These are phyloP conservation scores for Pythium phragmiticola DNA, from an alignment of 352 stramenopile species.

Conservation along the genomic window DNA sequence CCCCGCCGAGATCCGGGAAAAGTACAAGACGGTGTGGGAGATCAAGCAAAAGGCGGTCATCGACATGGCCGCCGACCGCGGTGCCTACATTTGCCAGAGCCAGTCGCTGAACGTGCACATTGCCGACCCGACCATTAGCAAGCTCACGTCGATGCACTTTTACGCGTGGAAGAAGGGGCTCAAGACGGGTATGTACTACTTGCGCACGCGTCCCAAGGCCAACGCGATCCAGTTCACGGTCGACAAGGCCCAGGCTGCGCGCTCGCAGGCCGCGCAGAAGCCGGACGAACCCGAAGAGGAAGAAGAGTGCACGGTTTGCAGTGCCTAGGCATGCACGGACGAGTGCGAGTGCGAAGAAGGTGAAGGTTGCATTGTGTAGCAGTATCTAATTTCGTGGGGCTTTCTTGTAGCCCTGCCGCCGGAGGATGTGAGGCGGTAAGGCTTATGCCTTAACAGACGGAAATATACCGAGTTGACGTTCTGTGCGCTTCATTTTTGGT, in stretches of 20 bases:
- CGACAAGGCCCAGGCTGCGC: constrained; percentile 91
- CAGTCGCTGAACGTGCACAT: constrained; percentile 99
- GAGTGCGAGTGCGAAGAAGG: background rate
- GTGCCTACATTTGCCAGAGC: constrained; percentile 98
- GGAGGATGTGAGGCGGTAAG: background rate
- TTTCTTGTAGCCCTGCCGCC: background rate
- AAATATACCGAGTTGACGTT: constrained; percentile 5
- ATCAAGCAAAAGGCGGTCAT: constrained; percentile 98
- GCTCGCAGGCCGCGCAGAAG: constrained; percentile 28
- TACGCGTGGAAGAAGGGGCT: constrained; percentile 99
- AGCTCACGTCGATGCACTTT: constrained; percentile 99
- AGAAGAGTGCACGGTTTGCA: constrained; percentile 78
- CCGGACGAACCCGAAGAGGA: constrained; percentile 48
- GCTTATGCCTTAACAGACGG: background rate
- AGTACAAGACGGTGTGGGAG: constrained; percentile 99
- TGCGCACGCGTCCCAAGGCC: constrained; percentile 97
- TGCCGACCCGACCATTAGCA: constrained; percentile 95
- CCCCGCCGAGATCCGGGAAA: constrained; percentile 85
- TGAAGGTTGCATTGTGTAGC: constrained; percentile 1
- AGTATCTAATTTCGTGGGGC: constrained; percentile 14
- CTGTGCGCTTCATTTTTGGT: too few species aligned
- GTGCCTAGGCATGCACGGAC: constrained; percentile 39
- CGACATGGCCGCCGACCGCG: constrained; percentile 97
- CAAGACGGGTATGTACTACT: constrained; percentile 99
- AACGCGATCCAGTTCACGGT: constrained; percentile 99